Evolutionary conservation across 1,284 basidiomycete species (phyloP).

Genomic region (Boletus albobrunnescens): DNA sequence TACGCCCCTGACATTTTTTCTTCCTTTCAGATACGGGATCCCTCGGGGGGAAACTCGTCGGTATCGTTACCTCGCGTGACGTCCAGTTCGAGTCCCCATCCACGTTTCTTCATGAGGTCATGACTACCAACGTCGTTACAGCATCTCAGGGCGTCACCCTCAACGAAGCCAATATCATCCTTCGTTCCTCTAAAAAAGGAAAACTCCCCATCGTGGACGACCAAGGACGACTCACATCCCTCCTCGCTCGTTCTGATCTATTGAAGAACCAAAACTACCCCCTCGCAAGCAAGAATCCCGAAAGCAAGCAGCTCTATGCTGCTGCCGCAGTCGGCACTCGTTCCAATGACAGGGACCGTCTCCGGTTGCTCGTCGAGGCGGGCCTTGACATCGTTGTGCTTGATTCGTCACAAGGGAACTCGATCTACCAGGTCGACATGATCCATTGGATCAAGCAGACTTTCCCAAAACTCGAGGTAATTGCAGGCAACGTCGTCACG

Average conservation of each 20-base stretch:
- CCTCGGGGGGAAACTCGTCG: conserved; percentile 87
- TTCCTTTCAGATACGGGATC: conserved; percentile 71
- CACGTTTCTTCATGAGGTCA: conserved; percentile 77
- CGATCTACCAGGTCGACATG: conserved; percentile 92
- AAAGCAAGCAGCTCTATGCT: conserved; percentile 94
- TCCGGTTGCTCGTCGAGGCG: conserved; percentile 85
- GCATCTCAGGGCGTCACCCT: conserved; percentile 86
- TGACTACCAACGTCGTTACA: conserved; percentile 86
- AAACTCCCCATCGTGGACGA: conserved; percentile 90
- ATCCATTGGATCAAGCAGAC: conserved; percentile 90
- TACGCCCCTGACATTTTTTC: conserved; percentile 20
- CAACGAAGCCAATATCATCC: conserved; percentile 88
- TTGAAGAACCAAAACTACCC: conserved; percentile 99
- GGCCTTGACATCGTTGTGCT: conserved; percentile 94
- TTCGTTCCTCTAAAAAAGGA: conserved; percentile 96
- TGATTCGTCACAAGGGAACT: conserved; percentile 98
- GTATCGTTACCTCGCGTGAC: conserved; percentile 96
- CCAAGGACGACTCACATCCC: conserved; percentile 74
- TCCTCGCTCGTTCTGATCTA: conserved; percentile 93
- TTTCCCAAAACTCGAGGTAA: conserved; percentile 84
- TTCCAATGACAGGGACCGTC: conserved; percentile 82
- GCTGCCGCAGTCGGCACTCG: conserved; percentile 97
- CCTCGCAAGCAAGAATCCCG: conserved; percentile 87
- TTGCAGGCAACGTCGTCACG: conserved; percentile 97
- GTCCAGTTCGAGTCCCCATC: conserved; percentile 84